Base-by-base conservation (phyloP, 2,329 filamentous ascomycete species). In the Diaporthe velutina region DNA sequence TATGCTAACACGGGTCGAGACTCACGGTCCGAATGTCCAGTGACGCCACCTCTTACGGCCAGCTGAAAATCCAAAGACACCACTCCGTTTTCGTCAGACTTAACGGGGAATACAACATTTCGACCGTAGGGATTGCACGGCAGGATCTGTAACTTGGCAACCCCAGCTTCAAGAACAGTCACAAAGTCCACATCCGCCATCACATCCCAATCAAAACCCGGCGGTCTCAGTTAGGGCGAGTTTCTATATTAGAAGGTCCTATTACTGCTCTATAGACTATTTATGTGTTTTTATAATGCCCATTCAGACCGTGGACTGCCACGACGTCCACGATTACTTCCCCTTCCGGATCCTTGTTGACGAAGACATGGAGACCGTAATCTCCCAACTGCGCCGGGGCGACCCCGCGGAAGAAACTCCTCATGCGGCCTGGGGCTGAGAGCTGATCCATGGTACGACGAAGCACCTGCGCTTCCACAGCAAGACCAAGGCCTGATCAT, bases 21-120 rank as follows among this genome's bases (percentile, higher is more conserved):
- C 2, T 33, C 12, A 33, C 25, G 52, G 3, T 55, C 52, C 6
- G 15, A 13, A 8, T 55, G 52, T 17, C 52, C 52, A 33, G 28
- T 55, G 3, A 55, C 52, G 4, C 52, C 52, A 6, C 52, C 52
- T 28, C 52, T 55, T 13, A 13, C 52, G 52, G 52, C 52, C 25
- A 35, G 50, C n/a, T 66, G 42, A 19, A 73, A 73, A 45, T 73
- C 58, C 58, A 73, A 38, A 9, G 45, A 52, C n/a, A 55, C 58
- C 12, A 55, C 19, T 19, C 71, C 71, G 25, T 19, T 55, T 52
- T 67, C 71, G 28, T 73, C 71, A 4, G 57, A 45, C 58, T 58
- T 73, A 8, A 55, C n/a, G 2, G 71, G 71, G 52, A 73, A 73
- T 6, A 66, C 28, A 35, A 73, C 33, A 17, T 67, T 67, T 15